Evolutionary conservation across 768 basidiomycete genomes (phyloP).

Genomic region (Fibroporia radiculosa): DNA sequence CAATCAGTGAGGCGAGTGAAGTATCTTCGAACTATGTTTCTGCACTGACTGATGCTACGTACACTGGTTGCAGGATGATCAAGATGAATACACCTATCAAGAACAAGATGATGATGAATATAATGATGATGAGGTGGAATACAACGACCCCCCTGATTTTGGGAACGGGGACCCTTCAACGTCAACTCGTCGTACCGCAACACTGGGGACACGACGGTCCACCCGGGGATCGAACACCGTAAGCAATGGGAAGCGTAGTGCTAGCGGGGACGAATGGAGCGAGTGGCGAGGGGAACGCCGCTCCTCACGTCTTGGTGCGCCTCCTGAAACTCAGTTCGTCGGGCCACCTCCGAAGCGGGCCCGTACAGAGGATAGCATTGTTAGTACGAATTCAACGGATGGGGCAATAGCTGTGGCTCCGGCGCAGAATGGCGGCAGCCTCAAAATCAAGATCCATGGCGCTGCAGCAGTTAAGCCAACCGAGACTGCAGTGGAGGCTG

Average conservation of each 20-base stretch:
- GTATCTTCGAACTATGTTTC: background rate
- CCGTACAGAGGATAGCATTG: conserved; percentile 65
- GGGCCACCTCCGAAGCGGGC: conserved; percentile 57
- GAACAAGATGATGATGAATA: conserved; percentile 65
- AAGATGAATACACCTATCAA: conserved; percentile 58
- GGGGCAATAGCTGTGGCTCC: conserved; percentile 19
- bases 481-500: conserved; percentile 67
- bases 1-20: conserved; percentile 51
- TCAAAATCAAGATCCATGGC: conserved; percentile 45
- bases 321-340: conserved; percentile 44
- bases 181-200: conserved; percentile 9
- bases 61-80: conserved; percentile 38
- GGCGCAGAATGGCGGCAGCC: conserved; percentile 22
- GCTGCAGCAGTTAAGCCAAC: conserved; percentile 63
- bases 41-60: background rate
- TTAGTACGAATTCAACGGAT: conserved; percentile 21
- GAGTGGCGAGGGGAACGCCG: conserved; percentile 73
- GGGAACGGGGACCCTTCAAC: conserved; percentile 12
- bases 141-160: conserved; percentile 31
- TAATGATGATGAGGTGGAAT: conserved; percentile 42
- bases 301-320: conserved; percentile 56
- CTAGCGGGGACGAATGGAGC: conserved; percentile 40
- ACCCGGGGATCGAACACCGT: conserved; percentile 33
- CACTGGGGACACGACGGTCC: conserved; percentile 30
- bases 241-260: conserved; percentile 41